Evolutionary conservation across 495 filamentous ascomycete genomes (phyloP).

Genomic region (Elaphomyces granulatus): DNA sequence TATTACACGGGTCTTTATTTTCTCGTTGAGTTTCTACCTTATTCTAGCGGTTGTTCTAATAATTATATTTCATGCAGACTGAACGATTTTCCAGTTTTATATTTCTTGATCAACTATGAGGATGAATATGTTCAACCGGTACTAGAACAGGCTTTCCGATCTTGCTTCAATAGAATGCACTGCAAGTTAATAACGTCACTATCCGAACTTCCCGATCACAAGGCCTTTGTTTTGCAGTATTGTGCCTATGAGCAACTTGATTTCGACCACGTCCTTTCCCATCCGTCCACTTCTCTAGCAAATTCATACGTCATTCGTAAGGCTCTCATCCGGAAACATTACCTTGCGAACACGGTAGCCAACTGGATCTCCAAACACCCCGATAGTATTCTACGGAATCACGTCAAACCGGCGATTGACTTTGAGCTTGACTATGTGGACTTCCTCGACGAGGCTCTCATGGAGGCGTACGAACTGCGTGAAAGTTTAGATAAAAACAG

Average conservation of each 20-base stretch:
- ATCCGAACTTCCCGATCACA: slow-evolving; percentile 26
- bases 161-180: slow-evolving; percentile 37
- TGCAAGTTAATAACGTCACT: slow-evolving; percentile 33
- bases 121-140: slow-evolving; percentile 76
- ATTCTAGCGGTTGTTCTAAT: slow-evolving; percentile 24
- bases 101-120: slow-evolving; percentile 69
- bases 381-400: slow-evolving; percentile 44
- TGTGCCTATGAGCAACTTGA: slow-evolving; percentile 74
- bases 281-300: slow-evolving; percentile 44
- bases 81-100: slow-evolving; percentile 34
- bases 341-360: slow-evolving; percentile 61
- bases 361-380: slow-evolving; percentile 77
- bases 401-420: slow-evolving; percentile 59
- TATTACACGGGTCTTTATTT: not conserved
- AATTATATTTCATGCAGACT: slow-evolving; percentile 25
- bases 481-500: slow-evolving; percentile 59
- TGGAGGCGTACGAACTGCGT: slow-evolving; percentile 74
- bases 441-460: slow-evolving; percentile 83
- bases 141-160: slow-evolving; percentile 53
- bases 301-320: slow-evolving; percentile 92
- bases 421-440: slow-evolving; percentile 96
- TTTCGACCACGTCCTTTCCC: slow-evolving; percentile 53
- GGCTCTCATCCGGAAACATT: slow-evolving; percentile 95
- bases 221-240: slow-evolving; percentile 56
- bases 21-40: not conserved